Percentiles rank a stretch among this genome's conserved stretches.
Evolutionary conservation across 345 rosid species (phyloP).

Genomic region (Euphorbia tirucalli): DNA sequence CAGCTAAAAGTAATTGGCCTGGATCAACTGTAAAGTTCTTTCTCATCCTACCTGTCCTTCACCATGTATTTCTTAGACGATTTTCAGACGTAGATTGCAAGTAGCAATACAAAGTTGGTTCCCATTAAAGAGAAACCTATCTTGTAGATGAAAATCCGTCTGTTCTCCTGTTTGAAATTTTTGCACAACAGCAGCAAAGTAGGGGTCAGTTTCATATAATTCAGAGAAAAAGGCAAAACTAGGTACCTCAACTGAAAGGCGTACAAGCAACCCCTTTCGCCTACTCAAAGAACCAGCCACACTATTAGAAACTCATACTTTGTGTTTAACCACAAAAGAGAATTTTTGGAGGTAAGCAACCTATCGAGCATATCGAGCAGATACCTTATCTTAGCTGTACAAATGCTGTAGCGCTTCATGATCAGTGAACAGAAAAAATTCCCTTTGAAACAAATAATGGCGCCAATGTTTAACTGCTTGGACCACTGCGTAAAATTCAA

Average conservation of each 20-base stretch:
- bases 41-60: not conserved
- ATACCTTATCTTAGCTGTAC: not conserved
- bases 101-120: not conserved
- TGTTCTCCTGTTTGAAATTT: not conserved
- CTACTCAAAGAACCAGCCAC: too few species aligned
- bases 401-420: not conserved
- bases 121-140: not conserved
- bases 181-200: not conserved
- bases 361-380: not conserved
- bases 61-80: not conserved
- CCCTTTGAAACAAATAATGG: conserved; percentile 3
- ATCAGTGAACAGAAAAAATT: not conserved
- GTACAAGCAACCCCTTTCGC: too few species aligned
- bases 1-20: not conserved
- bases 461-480: not conserved
- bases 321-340: not conserved
- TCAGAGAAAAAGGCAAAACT: not conserved
- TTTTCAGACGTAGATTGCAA: not conserved
- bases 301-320: too few species aligned
- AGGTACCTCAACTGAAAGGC: too few species aligned
- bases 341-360: not conserved
- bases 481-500: not conserved
- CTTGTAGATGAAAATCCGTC: not conserved
- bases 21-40: not conserved
- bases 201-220: not conserved